Conservation (phyloP, 306 rosid genomes). For the Medicago lupulina region DNA sequence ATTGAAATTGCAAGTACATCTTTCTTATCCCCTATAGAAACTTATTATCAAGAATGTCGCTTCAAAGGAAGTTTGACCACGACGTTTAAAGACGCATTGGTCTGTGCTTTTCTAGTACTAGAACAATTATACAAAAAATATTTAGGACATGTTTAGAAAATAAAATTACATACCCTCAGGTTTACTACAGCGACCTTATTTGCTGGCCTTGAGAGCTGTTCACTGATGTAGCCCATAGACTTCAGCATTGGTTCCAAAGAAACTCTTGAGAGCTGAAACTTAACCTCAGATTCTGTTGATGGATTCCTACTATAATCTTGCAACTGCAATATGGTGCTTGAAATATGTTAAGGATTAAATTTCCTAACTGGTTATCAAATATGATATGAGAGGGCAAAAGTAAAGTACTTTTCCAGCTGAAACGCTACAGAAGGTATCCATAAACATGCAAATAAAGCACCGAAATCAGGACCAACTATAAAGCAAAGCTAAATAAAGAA, state of each 20-base stretch:
- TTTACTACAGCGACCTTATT: constrained; percentile 96
- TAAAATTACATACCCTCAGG: constrained; percentile 63
- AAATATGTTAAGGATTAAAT: constrained; percentile 31
- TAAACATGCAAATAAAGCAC: constrained; percentile 31
- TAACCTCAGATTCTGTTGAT: constrained; percentile 86
- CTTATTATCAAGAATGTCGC: constrained; percentile 16
- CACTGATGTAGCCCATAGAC: constrained; percentile 93
- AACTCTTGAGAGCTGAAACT: constrained; percentile 89
- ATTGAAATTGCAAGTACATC: not conserved
- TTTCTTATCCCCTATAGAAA: constrained; percentile 1
- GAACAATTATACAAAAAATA: constrained; percentile 20
- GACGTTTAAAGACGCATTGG: constrained; percentile 22
- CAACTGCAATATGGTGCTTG: constrained; percentile 60
- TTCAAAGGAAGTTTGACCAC: constrained; percentile 20
- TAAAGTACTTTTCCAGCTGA: constrained; percentile 16
- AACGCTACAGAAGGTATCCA: constrained; percentile 27
- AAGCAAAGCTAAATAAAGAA: constrained; percentile 16
- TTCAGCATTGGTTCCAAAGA: constrained; percentile 94
- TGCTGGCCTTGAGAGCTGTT: constrained; percentile 89
- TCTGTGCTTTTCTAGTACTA: constrained; percentile 21
- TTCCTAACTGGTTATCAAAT: constrained; percentile 20
- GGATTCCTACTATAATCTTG: constrained; percentile 82
- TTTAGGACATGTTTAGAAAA: constrained; percentile 15
- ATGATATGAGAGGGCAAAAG: constrained; percentile 22
- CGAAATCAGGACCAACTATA: constrained; percentile 25